phyloP scores from a whole-genome alignment of 2,329 filamentous ascomycete genomes.

The Monosporascus sp. region DNA sequence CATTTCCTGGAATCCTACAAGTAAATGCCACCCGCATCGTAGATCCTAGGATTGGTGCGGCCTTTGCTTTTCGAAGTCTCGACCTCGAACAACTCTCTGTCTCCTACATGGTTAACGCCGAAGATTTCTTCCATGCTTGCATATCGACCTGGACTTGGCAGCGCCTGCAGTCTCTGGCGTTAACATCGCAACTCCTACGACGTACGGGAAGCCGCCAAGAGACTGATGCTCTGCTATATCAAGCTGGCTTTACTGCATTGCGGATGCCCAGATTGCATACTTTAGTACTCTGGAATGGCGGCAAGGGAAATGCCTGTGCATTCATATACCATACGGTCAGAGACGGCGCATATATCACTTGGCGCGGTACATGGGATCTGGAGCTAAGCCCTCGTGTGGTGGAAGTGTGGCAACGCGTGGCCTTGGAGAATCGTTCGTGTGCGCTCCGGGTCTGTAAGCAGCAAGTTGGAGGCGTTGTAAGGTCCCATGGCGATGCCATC shows the following conservation, averaged over 20 bases:
- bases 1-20: constrained; percentile 1
- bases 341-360: constrained; percentile 21
- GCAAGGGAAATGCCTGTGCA: constrained; percentile 23
- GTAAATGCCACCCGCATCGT: too few relatives aligned
- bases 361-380: constrained; percentile 28
- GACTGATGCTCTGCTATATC: constrained; percentile 18
- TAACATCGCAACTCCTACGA: constrained; percentile 27
- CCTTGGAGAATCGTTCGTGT: constrained; percentile 9
- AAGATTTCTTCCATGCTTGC: constrained; percentile 21
- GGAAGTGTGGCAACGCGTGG: constrained; percentile 17
- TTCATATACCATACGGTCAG: constrained; percentile 25
- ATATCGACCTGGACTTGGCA: constrained; percentile 20
- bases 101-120: constrained; percentile 23
- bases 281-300: constrained; percentile 30
- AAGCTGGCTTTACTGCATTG: constrained; percentile 15
- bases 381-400: constrained; percentile 19
- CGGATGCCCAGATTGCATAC: constrained; percentile 26
- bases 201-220: constrained; percentile 2
- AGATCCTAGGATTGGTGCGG: constrained; percentile 4
- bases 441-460: constrained; percentile 19
- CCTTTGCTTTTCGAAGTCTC: constrained; percentile 22
- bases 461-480: constrained; percentile 12
- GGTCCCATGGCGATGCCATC: constrained; percentile 27
- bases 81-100: constrained; percentile 22
- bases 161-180: constrained; percentile 24